Conservation (phyloP, 208 protist genomes). For the Balamuthia mandrillaris region DNA sequence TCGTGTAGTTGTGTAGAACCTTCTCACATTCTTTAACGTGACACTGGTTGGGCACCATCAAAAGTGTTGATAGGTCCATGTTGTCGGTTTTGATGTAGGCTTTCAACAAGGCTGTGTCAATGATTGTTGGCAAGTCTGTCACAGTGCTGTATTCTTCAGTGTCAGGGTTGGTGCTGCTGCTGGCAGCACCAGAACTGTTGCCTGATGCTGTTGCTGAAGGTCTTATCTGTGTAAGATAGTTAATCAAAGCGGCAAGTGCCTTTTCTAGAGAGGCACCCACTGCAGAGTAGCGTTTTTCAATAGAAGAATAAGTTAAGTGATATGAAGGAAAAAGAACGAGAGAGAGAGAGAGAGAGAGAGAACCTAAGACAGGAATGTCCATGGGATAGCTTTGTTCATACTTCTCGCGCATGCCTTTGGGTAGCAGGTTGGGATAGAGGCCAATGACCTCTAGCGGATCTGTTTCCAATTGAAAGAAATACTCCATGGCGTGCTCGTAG, state of each 20-base stretch:
- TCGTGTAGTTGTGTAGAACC: background rate
- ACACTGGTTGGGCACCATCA: background rate
- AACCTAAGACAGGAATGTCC: background rate
- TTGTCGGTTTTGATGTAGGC: conserved; percentile 48
- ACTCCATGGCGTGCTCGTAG: conserved; percentile 45
- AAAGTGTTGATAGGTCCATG: background rate
- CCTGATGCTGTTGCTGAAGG: background rate
- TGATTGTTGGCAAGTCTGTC: conserved; percentile 32
- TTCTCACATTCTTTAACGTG: conserved; percentile 8
- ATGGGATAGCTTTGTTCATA: conserved; percentile 36
- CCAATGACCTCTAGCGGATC: conserved; percentile 50
- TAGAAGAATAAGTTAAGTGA: background rate
- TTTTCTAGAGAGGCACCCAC: conserved; percentile 11
- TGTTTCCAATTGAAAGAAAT: conserved; percentile 42
- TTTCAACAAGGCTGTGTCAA: conserved; percentile 54
- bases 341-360: background rate
- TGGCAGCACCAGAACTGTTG: background rate
- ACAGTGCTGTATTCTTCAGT: conserved; percentile 15
- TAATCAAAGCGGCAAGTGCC: conserved; percentile 1
- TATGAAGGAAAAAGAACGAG: background rate
- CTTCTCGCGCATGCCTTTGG: conserved; percentile 32
- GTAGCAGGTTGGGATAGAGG: conserved; percentile 45
- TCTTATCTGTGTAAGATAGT: conserved; percentile 9
- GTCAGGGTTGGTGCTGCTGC: background rate
- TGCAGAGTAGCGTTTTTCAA: background rate